phyloP scores from a whole-genome alignment of 257 asterid species.

The Cordia subcordata region DNA sequence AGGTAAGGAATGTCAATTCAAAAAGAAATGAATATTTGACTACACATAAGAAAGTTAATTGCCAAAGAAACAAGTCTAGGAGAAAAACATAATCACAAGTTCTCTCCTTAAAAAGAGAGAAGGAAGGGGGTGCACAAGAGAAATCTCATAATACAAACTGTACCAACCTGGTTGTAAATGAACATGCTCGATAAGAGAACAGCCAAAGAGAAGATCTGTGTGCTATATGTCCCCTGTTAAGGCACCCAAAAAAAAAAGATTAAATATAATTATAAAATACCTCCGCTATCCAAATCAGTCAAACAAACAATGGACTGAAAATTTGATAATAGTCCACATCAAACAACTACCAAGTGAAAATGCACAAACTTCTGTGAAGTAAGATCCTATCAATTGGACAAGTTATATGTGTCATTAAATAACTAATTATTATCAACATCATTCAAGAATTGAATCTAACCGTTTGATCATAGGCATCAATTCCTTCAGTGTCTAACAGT shows the following conservation, averaged over 20 bases:
- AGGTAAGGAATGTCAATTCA: too few relatives aligned
- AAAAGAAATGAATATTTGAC: too few relatives aligned
- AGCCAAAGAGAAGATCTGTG: slow-evolving; percentile 94
- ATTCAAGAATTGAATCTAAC: slow-evolving; percentile 40
- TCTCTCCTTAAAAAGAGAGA: background rate
- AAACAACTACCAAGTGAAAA: too few relatives aligned
- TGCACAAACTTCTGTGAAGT: too few relatives aligned
- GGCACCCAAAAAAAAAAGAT: slow-evolving; percentile 6
- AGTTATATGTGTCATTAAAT: too few relatives aligned
- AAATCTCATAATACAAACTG: background rate
- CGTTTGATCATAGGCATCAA: slow-evolving; percentile 99
- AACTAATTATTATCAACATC: background rate
- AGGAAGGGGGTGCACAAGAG: background rate
- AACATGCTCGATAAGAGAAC: slow-evolving; percentile 97
- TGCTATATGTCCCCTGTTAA: slow-evolving; percentile 95
- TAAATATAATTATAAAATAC: background rate
- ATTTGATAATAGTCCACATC: too few relatives aligned
- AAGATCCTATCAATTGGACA: too few relatives aligned
- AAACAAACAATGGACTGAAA: background rate
- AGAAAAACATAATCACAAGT: background rate
- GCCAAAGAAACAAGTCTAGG: too few relatives aligned
- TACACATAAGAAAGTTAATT: too few relatives aligned
- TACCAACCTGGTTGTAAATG: slow-evolving; percentile 84
- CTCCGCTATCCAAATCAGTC: background rate
- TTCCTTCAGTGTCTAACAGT: slow-evolving; percentile 94